phyloP scores from a whole-genome alignment of 1,139 yeast species.

The Diutina ranongensis region DNA sequence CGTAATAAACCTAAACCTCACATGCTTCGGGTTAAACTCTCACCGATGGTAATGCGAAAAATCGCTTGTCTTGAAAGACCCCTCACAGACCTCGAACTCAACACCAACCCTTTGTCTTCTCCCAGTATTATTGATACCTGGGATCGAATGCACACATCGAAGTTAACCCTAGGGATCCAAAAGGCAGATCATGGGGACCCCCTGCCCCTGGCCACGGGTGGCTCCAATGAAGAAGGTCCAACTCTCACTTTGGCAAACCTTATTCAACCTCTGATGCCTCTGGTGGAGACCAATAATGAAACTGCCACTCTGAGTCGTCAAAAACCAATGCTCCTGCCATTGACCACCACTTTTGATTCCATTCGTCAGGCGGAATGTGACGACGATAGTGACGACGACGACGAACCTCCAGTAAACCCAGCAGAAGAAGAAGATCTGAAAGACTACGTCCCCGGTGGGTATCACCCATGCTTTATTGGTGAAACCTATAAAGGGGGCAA shows the following conservation, averaged over 20 bases:
- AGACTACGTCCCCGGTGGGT: slow-evolving; percentile 31
- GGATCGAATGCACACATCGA: slow-evolving; percentile 3
- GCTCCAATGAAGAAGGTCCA: not conserved
- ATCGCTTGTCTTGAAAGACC: not conserved
- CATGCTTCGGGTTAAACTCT: not conserved
- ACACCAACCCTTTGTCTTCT: not conserved
- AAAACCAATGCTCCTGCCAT: not conserved
- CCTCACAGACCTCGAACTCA: not conserved
- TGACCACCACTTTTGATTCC: not conserved
- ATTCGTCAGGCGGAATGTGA: not conserved
- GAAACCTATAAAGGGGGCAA: slow-evolving; percentile 24
- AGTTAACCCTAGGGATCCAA: slow-evolving; percentile 5
- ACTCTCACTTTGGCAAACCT: not conserved
- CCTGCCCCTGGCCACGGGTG: not conserved
- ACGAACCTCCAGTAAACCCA: slow-evolving; percentile 18
- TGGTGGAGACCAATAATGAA: not conserved
- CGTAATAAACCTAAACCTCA: no score
- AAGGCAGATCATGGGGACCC: not conserved
- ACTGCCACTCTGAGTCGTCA: not conserved
- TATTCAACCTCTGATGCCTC: not conserved
- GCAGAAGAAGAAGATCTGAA: slow-evolving; percentile 26
- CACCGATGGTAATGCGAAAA: not conserved
- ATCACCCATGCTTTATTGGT: slow-evolving; percentile 30
- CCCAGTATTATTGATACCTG: not conserved
- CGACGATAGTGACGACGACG: slow-evolving; percentile 8